Evolutionary conservation across 345 rosid genomes (phyloP).

Genomic region (Aquilaria malaccensis): DNA sequence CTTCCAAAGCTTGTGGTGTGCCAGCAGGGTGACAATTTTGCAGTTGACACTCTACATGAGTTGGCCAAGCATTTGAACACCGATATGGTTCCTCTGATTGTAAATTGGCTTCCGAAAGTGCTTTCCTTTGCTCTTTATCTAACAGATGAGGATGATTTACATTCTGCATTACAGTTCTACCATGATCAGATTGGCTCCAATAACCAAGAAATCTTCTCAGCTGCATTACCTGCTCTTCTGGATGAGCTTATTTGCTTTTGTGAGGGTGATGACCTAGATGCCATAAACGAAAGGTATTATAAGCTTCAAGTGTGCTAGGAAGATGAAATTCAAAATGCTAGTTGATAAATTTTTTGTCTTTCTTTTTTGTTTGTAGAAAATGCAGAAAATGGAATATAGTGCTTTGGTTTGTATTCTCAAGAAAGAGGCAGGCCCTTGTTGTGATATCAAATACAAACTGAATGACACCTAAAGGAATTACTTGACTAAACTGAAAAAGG

Average conservation of each 20-base stretch:
- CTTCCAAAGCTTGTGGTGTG: conserved; percentile 92
- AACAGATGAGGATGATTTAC: conserved; percentile 51
- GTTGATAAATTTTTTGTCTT: not conserved
- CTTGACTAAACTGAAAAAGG: too few relatives aligned
- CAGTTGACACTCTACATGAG: conserved; percentile 48
- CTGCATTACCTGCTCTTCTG: conserved; percentile 89
- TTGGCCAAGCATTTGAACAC: conserved; percentile 66
- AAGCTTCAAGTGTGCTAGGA: too few relatives aligned
- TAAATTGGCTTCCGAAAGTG: conserved; percentile 87
- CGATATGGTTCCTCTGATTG: conserved; percentile 65
- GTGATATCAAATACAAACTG: too few relatives aligned
- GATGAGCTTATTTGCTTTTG: conserved; percentile 90
- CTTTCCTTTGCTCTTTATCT: conserved; percentile 88
- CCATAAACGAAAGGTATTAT: conserved; percentile 64
- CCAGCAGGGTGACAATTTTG: conserved; percentile 57
- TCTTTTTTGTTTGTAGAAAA: not conserved
- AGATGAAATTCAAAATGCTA: not conserved
- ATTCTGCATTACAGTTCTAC: conserved; percentile 76
- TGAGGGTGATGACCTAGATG: conserved; percentile 62
- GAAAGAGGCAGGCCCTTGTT: too few relatives aligned
- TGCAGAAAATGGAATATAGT: not conserved
- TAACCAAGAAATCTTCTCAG: conserved; percentile 83
- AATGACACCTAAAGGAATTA: too few relatives aligned
- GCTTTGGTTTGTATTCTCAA: not conserved
- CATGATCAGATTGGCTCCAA: conserved; percentile 72